Base-by-base conservation (phyloP, 306 rosid genomes). In the Malus fusca region DNA sequence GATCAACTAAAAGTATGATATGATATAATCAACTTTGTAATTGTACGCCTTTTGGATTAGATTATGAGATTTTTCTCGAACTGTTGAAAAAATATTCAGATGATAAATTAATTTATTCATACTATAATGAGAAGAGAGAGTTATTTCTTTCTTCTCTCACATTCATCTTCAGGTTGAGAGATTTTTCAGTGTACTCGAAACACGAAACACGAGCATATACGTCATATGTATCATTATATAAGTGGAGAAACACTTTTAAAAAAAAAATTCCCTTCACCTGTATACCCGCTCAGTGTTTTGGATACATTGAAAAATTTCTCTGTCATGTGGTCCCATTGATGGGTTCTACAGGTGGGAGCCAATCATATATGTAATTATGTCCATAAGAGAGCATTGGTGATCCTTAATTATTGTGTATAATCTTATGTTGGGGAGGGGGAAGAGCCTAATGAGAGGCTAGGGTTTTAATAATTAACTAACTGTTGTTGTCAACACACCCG, bases 231-330 rank as follows among this genome's bases (percentile, higher is more conserved):
- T 35, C 8, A 35, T 35, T 35, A 35, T 35, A 35, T 35, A 35
- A 35, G 40, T 35, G 40, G 40, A 6, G 2, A 35, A 35, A 35
- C 8, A 35, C 8, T 35, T 31, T 33, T 0, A 33, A 35, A 35
- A 37, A 37, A 35, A 37, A 37, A 37, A 7, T 1, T 37, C 9
- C 2, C 9, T 37, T 37, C 10, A 7, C 10, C 7, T 37, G 42
- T 37, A 37, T 7, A 37, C 0, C 9, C 0, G 42, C 10, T 37
- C 10, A 6, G 0, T 37, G 42, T 37, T 37, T 2, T 0, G 0
- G 0, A 37, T 37, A 7, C 42, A 37, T 35, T 35, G 40, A 35
- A 35, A 6, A 35, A 0, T 35, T 35, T 33, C 35, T 33, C 35
- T 33, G 0, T 33, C 53, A 65, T 4, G 69, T 19, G 69, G 69